Base-by-base conservation (phyloP, 306 rosid species). In the Lathyrus oleraceus region DNA sequence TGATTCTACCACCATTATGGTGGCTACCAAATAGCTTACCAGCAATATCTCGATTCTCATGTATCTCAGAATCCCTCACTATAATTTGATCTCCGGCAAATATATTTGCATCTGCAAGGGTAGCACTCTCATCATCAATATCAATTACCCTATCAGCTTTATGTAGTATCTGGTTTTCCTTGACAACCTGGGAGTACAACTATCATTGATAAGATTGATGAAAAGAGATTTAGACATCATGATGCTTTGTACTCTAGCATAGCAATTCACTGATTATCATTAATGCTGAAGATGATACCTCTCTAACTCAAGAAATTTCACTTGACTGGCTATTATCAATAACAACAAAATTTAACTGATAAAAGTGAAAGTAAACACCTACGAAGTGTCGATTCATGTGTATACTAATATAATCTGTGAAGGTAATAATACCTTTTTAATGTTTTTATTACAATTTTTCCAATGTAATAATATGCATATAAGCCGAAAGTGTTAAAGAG, bases 21-120 rank as follows among this genome's bases (percentile, higher is more conserved):
- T 47, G 2, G 2, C 16, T 38, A 71, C 8, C 23, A 58, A 67
- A 61, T 56, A 67, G 45, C 84, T 73, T 83, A 94, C 98, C 98
- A 15, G 98, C 98, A 83, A 94, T 94, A 83, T 94, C 98, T 76
- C 98, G 90, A 74, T 94, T 88, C 84, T 94, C 97, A 27, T 94
- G 96, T 76, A 94, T 85, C 76, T 94, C 96, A 6, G 97, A 87
- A 80, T 94, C 98, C 72, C 82, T 88, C 64, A 94, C 90, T 84
- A 95, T 90, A 75, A 94, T 85, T 81, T 81, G 95, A 77, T 94
- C 98, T 66, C 97, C 95, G 4, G 98, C 95, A 78, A 94, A 94
- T 76, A 94, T 83, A 72, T 84, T 90, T 61, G 86, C 76, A 86
- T 94, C 98, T 0, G 89, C 98, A 54, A 94, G 91, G 12, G 94